phyloP scores from a whole-genome alignment of 2,329 filamentous ascomycete species.

The Sporothrix schenckii region DNA sequence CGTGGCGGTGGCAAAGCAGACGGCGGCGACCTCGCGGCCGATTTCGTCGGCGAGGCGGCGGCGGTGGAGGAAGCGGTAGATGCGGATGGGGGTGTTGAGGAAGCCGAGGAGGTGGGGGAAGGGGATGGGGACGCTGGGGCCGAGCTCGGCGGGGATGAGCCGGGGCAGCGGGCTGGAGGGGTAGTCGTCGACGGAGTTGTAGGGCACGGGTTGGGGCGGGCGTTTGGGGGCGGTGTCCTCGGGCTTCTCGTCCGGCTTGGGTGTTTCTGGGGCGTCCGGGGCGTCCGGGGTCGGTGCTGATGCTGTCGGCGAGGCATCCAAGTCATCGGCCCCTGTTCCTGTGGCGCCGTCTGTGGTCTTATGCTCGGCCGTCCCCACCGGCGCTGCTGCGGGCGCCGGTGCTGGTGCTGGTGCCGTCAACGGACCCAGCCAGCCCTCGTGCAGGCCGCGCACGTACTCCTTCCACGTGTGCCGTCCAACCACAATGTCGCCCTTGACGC shows the following conservation, averaged over 20 bases:
- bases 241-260: constrained; percentile 42
- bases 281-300: not conserved
- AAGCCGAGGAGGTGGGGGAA: constrained; percentile 94
- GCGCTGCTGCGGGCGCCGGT: constrained; percentile 33
- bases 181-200: constrained; percentile 76
- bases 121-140: constrained; percentile 70
- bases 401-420: constrained; percentile 45
- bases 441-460: constrained; percentile 88
- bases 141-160: constrained; percentile 69
- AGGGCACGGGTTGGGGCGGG: constrained; percentile 68
- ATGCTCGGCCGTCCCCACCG: constrained; percentile 44
- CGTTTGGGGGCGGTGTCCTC: constrained; percentile 53
- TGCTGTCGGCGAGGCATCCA: constrained; percentile 33
- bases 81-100: constrained; percentile 80
- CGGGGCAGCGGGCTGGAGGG: constrained; percentile 64
- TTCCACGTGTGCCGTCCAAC: constrained; percentile 95
- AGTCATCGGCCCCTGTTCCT: constrained; percentile 27
- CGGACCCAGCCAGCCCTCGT: constrained; percentile 95
- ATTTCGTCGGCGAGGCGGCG: constrained; percentile 84
- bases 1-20: constrained; percentile 66
- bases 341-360: constrained; percentile 45
- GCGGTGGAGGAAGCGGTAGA: constrained; percentile 85
- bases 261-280: constrained; percentile 20
- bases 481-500: constrained; percentile 79
- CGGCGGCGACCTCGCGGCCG: constrained; percentile 82